A percentile compares a stretch with the other conserved stretches of the same genome.
These are phyloP conservation scores for Tulasnella sp. DNA, from an alignment of 768 basidiomycete genomes.

Conservation along the genomic window DNA sequence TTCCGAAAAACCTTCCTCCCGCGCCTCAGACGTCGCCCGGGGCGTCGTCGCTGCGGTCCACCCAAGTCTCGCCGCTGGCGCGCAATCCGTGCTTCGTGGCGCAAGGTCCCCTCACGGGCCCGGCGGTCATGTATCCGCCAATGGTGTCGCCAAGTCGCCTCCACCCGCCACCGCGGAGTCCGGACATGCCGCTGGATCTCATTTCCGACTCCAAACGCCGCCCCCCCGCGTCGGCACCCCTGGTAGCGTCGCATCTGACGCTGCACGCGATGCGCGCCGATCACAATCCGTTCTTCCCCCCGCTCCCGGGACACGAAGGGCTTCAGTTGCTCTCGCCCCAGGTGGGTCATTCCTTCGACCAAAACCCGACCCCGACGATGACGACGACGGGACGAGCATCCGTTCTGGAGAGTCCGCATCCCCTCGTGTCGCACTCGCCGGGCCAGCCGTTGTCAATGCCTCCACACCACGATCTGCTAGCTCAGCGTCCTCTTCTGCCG, in stretches of 20 bases:
- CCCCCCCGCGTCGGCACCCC: not conserved
- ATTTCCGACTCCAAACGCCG: not conserved
- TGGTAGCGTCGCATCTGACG: not conserved
- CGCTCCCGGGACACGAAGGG: not conserved
- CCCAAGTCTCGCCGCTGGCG: not conserved
- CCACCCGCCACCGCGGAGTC: not conserved
- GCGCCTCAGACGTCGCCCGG: conserved; percentile 11
- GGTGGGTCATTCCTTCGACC: too few species aligned
- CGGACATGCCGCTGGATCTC: not conserved
- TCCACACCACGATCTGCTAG: not conserved
- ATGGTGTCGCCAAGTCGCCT: conserved; percentile 4
- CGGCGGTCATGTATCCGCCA: not conserved
- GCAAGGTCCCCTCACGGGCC: conserved; percentile 3
- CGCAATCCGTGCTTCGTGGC: not conserved
- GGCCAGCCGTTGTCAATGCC: conserved; percentile 1
- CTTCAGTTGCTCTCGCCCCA: not conserved
- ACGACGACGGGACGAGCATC: not conserved
- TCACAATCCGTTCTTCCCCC: conserved; percentile 15
- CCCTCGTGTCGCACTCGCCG: not conserved
- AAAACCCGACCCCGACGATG: conserved; percentile 2
- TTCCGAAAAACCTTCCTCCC: conserved; percentile 12
- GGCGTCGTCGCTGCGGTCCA: not conserved
- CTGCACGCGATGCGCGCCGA: not conserved
- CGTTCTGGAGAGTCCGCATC: not conserved
- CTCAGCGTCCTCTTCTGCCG: conserved; percentile 3